Conservation (phyloP, 495 filamentous ascomycete species). For the Penicillium daleae region DNA sequence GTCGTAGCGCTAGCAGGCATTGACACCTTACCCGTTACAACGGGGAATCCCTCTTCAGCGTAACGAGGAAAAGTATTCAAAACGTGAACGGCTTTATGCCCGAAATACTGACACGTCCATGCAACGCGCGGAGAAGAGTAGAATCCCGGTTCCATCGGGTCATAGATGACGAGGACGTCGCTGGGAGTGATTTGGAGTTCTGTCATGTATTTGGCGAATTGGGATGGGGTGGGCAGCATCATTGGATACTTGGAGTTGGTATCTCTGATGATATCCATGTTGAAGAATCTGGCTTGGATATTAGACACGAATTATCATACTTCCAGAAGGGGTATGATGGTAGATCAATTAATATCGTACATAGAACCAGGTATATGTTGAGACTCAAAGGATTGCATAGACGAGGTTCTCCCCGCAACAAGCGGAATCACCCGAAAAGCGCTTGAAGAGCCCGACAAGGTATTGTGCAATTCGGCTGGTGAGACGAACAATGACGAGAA, state of each 20-base stretch:
- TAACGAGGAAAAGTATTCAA: constrained; percentile 41
- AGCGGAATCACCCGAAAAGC: neutral
- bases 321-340: neutral
- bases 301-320: neutral
- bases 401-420: neutral
- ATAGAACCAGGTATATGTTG: constrained; percentile 37
- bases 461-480: neutral
- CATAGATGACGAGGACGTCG: constrained; percentile 41
- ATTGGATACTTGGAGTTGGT: constrained; percentile 31
- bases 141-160: constrained; percentile 32
- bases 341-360: constrained; percentile 10
- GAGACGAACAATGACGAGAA: neutral
- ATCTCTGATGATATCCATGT: constrained; percentile 34
- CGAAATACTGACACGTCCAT: constrained; percentile 35
- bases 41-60: constrained; percentile 1
- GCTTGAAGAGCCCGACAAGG: neutral
- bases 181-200: constrained; percentile 27
- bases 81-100: constrained; percentile 33
- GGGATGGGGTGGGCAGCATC: constrained; percentile 31
- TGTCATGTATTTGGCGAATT: constrained; percentile 29
- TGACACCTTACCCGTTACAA: neutral
- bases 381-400: constrained; percentile 15
- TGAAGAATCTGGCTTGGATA: constrained; percentile 30
- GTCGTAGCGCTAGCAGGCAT: no score
- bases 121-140: constrained; percentile 39